Percentiles rank a stretch among this genome's conserved stretches.
phyloP scores from a whole-genome alignment of 2,329 filamentous ascomycete genomes.

The Fusarium robinianum region DNA sequence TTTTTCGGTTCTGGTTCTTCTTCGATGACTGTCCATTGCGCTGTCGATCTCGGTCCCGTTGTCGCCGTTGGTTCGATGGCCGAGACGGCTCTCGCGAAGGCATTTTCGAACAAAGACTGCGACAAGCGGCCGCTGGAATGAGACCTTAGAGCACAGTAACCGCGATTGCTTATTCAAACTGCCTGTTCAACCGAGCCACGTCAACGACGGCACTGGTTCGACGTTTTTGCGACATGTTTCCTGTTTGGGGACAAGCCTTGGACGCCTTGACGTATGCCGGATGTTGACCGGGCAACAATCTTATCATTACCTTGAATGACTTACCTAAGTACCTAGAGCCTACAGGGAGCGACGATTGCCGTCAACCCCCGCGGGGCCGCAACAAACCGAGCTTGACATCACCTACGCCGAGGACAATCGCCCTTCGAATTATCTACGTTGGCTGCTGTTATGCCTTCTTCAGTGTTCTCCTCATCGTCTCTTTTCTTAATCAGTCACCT shows the following conservation, averaged over 20 bases:
- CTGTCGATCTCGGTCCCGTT: slow-evolving; percentile 31
- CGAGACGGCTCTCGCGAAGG: slow-evolving; percentile 43
- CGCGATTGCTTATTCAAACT: slow-evolving; percentile 4
- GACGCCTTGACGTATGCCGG: slow-evolving; percentile 16
- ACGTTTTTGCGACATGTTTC: slow-evolving; percentile 25
- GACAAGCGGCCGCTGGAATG: slow-evolving; percentile 34
- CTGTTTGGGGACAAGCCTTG: slow-evolving; percentile 31
- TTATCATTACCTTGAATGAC: slow-evolving; percentile 33
- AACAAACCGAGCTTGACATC: slow-evolving; percentile 45
- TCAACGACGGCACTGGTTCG: slow-evolving; percentile 21
- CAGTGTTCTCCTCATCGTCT: slow-evolving; percentile 15
- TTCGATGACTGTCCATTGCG: slow-evolving; percentile 38
- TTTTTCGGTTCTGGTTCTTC: slow-evolving; percentile 45
- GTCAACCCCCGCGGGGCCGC: slow-evolving; percentile 43
- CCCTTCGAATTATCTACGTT: slow-evolving; percentile 30
- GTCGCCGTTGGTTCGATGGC: slow-evolving; percentile 35
- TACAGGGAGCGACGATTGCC: slow-evolving; percentile 33
- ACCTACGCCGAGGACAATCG: slow-evolving; percentile 37
- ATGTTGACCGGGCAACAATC: slow-evolving; percentile 51
- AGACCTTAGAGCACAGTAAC: slow-evolving; percentile 20
- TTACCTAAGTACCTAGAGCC: slow-evolving; percentile 10
- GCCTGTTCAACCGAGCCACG: slow-evolving; percentile 14
- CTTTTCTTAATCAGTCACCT: slow-evolving; percentile 9
- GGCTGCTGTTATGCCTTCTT: slow-evolving; percentile 20
- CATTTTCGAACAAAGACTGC: slow-evolving; percentile 36